Conservation (phyloP, 2,329 filamentous ascomycete species). For the Penicillium sp. region DNA sequence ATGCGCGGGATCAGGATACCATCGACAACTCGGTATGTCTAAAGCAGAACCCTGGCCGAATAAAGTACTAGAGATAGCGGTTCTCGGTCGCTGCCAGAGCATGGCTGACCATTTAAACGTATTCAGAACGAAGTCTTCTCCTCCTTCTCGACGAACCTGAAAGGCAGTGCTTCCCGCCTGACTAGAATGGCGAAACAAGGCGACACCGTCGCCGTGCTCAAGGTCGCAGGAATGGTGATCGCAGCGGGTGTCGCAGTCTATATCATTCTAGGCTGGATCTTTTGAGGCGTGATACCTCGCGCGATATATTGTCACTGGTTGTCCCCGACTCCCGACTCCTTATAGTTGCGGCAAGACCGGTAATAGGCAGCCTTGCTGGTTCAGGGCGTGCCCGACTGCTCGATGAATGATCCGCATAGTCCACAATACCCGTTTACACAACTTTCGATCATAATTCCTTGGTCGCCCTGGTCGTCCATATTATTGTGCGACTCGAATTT, state of each 20-base stretch:
- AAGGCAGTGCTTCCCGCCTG: slow-evolving; percentile 79
- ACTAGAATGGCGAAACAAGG: slow-evolving; percentile 89
- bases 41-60: not conserved
- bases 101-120: too few species aligned
- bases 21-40: slow-evolving; percentile 80
- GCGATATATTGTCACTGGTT: not conserved
- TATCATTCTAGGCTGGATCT: slow-evolving; percentile 69
- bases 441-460: not conserved
- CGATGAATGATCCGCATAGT: not conserved
- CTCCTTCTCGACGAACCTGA: slow-evolving; percentile 78
- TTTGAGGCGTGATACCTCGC: slow-evolving; percentile 38
- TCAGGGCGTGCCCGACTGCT: slow-evolving; percentile 14
- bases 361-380: slow-evolving; percentile 23
- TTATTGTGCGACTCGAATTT: not conserved
- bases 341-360: not conserved
- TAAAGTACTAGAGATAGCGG: not conserved
- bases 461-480: not conserved
- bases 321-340: not conserved
- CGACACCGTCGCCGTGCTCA: slow-evolving; percentile 88
- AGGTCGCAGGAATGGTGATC: slow-evolving; percentile 82
- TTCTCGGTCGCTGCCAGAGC: not conserved
- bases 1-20: slow-evolving; percentile 83
- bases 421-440: not conserved
- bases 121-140: slow-evolving; percentile 93
- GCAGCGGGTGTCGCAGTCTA: slow-evolving; percentile 75